Evolutionary conservation across 805 yeast species (phyloP).

Genomic region (Metschnikowia baotianmanensis): DNA sequence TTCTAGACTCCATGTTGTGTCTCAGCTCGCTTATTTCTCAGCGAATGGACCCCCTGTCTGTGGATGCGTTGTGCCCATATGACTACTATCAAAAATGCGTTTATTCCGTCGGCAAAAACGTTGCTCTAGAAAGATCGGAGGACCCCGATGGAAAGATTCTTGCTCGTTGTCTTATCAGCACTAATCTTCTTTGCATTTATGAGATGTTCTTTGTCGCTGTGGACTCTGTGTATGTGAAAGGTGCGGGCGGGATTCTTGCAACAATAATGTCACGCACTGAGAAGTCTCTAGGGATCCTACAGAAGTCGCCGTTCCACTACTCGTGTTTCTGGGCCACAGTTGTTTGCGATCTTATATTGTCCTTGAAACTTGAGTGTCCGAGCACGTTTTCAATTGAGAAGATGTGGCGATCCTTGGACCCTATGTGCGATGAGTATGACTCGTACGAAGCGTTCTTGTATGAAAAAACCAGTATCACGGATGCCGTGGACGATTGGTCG

Average conservation of each 20-base stretch:
- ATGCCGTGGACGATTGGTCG: conserved; percentile 8
- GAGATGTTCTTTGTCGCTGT: conserved; percentile 39
- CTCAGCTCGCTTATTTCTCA: conserved; percentile 36
- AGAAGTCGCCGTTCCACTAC: conserved; percentile 29
- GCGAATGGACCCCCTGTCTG: conserved; percentile 26
- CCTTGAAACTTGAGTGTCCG: conserved; percentile 32
- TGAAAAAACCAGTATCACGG: conserved; percentile 3
- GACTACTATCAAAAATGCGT: conserved; percentile 38
- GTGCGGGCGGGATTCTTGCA: conserved; percentile 34
- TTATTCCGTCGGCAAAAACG: conserved; percentile 30
- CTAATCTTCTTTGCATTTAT: conserved; percentile 36
- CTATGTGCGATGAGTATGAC: conserved; percentile 22
- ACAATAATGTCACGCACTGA: conserved; percentile 25
- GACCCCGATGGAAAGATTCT: conserved; percentile 27
- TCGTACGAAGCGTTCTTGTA: conserved; percentile 9
- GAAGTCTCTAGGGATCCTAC: conserved; percentile 22
- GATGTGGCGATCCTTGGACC: conserved; percentile 35
- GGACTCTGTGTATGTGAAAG: conserved; percentile 37
- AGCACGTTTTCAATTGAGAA: conserved; percentile 31
- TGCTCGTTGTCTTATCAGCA: conserved; percentile 37
- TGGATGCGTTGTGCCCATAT: conserved; percentile 33
- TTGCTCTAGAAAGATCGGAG: conserved; percentile 26
- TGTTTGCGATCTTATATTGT: conserved; percentile 34
- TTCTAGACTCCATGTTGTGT: conserved; percentile 36
- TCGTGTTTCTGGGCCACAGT: conserved; percentile 39